These are phyloP conservation scores for Neonothopanus nambi DNA, from an alignment of 1,284 basidiomycete species.

Conservation along the genomic window DNA sequence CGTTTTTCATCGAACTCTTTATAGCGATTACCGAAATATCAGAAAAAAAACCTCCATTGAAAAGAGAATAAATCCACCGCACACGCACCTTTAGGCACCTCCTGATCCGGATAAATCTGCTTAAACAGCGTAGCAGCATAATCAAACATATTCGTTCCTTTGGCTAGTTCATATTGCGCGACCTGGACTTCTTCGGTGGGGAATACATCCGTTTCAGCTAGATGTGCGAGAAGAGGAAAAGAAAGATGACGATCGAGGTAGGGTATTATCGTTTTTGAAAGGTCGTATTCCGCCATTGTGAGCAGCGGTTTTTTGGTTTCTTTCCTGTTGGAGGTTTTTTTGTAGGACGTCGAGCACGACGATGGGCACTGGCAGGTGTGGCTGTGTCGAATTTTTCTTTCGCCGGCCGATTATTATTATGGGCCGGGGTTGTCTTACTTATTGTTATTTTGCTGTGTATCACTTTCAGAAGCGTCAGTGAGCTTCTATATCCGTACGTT, in stretches of 20 bases:
- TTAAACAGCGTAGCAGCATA: constrained; percentile 82
- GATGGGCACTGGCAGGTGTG: too few species aligned
- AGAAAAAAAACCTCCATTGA: background rate
- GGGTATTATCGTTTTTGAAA: constrained; percentile 90
- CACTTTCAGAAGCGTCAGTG: too few species aligned
- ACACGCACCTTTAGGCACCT: constrained; percentile 61
- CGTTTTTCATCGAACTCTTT: constrained; percentile 83
- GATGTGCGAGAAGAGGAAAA: constrained; percentile 89
- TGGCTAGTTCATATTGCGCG: constrained; percentile 96
- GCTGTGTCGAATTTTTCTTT: too few species aligned
- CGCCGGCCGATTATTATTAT: too few species aligned
- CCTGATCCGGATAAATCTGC: constrained; percentile 72
- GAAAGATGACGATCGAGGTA: constrained; percentile 94
- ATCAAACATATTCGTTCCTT: constrained; percentile 96
- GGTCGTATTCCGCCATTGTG: constrained; percentile 81
- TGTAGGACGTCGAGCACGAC: too few species aligned
- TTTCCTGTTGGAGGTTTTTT: too few species aligned
- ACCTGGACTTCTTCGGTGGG: constrained; percentile 74
- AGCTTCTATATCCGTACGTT: too few species aligned
- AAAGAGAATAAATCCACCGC: constrained; percentile 16
- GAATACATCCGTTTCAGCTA: constrained; percentile 75
- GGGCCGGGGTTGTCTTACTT: too few species aligned
- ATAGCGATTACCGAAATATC: background rate
- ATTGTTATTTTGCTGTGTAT: too few species aligned
- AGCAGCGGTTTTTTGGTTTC: background rate